Conservation (phyloP, 2,329 filamentous ascomycete genomes). For the Furcasterigmium sp. region DNA sequence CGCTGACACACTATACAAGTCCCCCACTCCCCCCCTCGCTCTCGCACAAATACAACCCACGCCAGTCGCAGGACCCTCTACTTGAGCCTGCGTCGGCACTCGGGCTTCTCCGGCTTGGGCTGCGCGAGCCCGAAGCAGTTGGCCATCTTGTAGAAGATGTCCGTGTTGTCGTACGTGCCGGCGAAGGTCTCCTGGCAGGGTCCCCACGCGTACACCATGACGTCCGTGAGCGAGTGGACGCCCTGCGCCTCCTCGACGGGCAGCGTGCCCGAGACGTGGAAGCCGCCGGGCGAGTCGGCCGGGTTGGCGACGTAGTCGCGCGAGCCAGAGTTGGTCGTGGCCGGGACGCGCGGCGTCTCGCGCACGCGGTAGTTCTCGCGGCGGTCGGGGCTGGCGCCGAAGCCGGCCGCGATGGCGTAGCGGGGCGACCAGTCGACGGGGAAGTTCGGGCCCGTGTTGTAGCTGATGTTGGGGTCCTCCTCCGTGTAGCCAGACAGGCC, state of each 20-base stretch:
- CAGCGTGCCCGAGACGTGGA: constrained; percentile 72
- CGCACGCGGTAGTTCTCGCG: constrained; percentile 73
- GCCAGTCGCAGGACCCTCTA: neutral
- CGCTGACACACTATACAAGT: neutral
- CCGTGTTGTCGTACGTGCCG: constrained; percentile 65
- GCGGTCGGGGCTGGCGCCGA: constrained; percentile 67
- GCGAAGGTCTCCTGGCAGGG: constrained; percentile 75
- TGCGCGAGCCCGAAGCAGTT: constrained; percentile 55
- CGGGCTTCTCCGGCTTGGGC: constrained; percentile 9
- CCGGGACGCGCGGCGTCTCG: constrained; percentile 52
- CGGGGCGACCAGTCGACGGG: constrained; percentile 80
- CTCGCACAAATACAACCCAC: neutral
- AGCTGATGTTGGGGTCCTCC: constrained; percentile 52
- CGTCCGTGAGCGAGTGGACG: constrained; percentile 73
- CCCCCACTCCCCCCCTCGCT: neutral
- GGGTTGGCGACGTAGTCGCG: constrained; percentile 63
- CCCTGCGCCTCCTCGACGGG: constrained; percentile 58
- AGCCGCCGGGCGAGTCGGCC: constrained; percentile 59
- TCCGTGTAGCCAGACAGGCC: constrained; percentile 72
- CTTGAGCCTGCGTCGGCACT: neutral
- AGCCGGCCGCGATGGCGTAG: constrained; percentile 71
- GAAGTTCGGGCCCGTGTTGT: constrained; percentile 71
- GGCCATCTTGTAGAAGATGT: constrained; percentile 71
- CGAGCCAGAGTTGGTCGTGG: constrained; percentile 38
- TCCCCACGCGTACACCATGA: constrained; percentile 72